phyloP scores from a whole-genome alignment of 208 protist species.

The Leishmania gerbilli region DNA sequence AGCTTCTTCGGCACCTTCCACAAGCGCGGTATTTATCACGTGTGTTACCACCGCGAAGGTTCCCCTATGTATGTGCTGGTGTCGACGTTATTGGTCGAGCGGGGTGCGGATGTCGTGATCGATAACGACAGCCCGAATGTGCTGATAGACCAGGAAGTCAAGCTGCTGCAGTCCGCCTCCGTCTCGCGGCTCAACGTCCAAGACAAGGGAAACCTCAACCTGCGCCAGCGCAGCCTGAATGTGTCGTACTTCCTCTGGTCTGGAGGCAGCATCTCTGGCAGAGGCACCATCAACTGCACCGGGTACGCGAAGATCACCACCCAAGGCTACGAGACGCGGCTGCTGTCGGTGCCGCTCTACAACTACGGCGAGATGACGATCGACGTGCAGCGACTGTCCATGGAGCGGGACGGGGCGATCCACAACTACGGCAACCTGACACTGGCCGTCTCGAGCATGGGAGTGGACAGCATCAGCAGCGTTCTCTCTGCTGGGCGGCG shows the following conservation, averaged over 20 bases:
- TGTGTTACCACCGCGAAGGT: constrained; percentile 76
- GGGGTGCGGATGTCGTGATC: constrained; percentile 50
- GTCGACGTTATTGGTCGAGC: constrained; percentile 73
- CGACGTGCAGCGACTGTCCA: constrained; percentile 63
- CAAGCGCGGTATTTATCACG: constrained; percentile 69
- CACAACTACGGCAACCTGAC: constrained; percentile 84
- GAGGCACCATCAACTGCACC: constrained; percentile 69
- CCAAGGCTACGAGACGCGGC: constrained; percentile 65
- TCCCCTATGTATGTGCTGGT: constrained; percentile 63
- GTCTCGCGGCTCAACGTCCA: constrained; percentile 66
- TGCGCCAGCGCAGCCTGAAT: constrained; percentile 64
- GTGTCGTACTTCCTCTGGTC: constrained; percentile 83
- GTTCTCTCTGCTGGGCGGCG: constrained; percentile 45
- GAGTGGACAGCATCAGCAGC: constrained; percentile 60
- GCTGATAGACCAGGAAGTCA: constrained; percentile 62
- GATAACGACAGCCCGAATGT: constrained; percentile 53
- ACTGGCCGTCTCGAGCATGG: constrained; percentile 59
- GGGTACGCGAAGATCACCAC: constrained; percentile 64
- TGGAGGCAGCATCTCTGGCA: constrained; percentile 70
- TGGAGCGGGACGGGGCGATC: constrained; percentile 64
- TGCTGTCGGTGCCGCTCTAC: constrained; percentile 56
- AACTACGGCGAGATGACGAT: constrained; percentile 87
- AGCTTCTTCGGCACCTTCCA: constrained; percentile 71
- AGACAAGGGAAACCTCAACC: constrained; percentile 60
- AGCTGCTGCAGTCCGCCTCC: constrained; percentile 48